phyloP scores from a whole-genome alignment of 139 green algal genomes.

The Picochlorum sp. region DNA sequence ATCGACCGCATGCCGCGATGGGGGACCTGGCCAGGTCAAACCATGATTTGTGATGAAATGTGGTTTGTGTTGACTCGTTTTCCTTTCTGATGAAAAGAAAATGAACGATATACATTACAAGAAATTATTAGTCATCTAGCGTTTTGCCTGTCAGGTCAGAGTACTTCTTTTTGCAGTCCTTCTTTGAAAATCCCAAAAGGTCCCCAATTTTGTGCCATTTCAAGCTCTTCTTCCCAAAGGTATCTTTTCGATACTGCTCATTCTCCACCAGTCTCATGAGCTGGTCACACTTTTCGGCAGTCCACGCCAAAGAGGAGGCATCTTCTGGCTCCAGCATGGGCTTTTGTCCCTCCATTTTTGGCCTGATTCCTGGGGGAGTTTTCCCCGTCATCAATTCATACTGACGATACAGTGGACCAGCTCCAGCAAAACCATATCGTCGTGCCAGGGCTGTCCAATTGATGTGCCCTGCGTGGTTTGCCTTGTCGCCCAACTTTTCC shows the following conservation, averaged over 20 bases:
- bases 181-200: slow-evolving; percentile 8
- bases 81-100: no score
- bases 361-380: background rate
- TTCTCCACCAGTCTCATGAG: slow-evolving; percentile 25
- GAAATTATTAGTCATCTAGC: background rate
- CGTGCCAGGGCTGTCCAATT: slow-evolving; percentile 20
- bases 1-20: no score
- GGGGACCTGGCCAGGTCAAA: no score
- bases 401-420: background rate
- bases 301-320: slow-evolving; percentile 9
- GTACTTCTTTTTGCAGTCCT: slow-evolving; percentile 23
- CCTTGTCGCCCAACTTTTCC: slow-evolving; percentile 19
- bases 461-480: background rate
- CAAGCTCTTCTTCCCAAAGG: slow-evolving; percentile 21
- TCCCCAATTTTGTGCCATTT: slow-evolving; percentile 20
- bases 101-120: no score
- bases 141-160: slow-evolving; percentile 14
- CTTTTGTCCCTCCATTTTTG: background rate
- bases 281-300: slow-evolving; percentile 7
- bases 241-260: slow-evolving; percentile 18
- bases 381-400: background rate
- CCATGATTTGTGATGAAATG: no score
- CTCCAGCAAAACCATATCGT: slow-evolving; percentile 9
- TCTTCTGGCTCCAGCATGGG: slow-evolving; percentile 2
- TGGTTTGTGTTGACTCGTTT: no score